Conservation (phyloP, 2,329 filamentous ascomycete species). For the Fusarium virguliforme region DNA sequence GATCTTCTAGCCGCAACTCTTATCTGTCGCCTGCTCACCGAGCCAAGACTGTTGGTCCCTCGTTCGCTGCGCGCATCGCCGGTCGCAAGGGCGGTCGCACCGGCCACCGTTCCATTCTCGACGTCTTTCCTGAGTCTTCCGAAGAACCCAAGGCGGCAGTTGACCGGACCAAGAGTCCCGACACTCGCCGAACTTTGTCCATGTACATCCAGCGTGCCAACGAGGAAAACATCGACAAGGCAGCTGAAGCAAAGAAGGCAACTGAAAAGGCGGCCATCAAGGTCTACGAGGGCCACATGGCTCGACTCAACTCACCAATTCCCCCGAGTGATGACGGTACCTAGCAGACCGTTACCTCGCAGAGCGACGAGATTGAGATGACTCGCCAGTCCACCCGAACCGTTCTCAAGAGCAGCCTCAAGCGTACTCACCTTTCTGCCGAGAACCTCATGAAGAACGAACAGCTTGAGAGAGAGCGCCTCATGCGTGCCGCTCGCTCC, state of each 20-base stretch:
- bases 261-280: background rate
- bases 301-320: no score
- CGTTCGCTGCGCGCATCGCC: constrained; percentile 32
- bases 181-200: constrained; percentile 24
- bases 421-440: constrained; percentile 21
- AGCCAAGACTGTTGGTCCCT: constrained; percentile 2
- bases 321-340: constrained; percentile 12
- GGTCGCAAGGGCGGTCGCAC: background rate
- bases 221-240: background rate
- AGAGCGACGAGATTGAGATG: constrained; percentile 12
- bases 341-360: constrained; percentile 13
- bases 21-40: constrained; percentile 14
- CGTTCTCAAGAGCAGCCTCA: constrained; percentile 7
- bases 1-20: constrained; percentile 14
- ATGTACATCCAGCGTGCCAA: constrained; percentile 12
- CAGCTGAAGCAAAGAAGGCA: background rate
- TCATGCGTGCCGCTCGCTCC: constrained; percentile 16
- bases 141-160: constrained; percentile 11
- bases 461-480: background rate
- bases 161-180: constrained; percentile 3
- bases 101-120: constrained; percentile 2
- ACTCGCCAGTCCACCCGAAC: background rate
- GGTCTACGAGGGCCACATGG: background rate
- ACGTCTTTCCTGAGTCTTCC: constrained; percentile 15
- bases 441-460: constrained; percentile 37